These are phyloP conservation scores for Castanea crenata DNA, from an alignment of 306 rosid species.

Conservation along the genomic window DNA sequence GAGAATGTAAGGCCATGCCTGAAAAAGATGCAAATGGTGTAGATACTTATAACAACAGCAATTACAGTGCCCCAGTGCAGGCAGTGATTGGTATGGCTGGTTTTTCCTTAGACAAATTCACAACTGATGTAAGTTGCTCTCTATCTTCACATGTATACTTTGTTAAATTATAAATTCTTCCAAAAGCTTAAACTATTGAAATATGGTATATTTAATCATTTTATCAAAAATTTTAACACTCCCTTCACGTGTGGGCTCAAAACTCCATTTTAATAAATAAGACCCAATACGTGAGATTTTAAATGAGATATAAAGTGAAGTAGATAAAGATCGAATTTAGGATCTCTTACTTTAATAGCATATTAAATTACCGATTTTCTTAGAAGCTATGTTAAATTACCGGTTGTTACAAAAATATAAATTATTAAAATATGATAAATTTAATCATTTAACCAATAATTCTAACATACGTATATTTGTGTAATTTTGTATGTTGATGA, in stretches of 20 bases:
- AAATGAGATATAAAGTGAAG: accelerated
- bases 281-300: too few relatives aligned
- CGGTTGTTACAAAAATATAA: accelerated
- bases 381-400: too few relatives aligned
- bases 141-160: neutral
- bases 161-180: too few relatives aligned
- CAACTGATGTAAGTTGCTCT: conserved; percentile 40
- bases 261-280: too few relatives aligned
- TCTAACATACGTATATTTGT: too few relatives aligned
- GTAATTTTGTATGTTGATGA: neutral
- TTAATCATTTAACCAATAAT: too few relatives aligned
- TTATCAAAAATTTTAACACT: too few relatives aligned
- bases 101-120: conserved; percentile 59
- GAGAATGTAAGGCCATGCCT: conserved; percentile 59
- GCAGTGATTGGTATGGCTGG: conserved; percentile 90
- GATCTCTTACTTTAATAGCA: too few relatives aligned
- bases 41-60: conserved; percentile 60
- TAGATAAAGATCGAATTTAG: accelerated
- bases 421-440: too few relatives aligned
- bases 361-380: too few relatives aligned
- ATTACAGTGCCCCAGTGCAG: conserved; percentile 81
- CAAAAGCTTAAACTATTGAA: accelerated
- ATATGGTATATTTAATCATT: too few relatives aligned
- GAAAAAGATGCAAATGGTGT: conserved; percentile 49
- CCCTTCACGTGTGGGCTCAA: too few relatives aligned